Evolutionary conservation across 352 stramenopile genomes (phyloP), one percentile per base, ranked within the genome.

Genomic region (Pythium dissotocum): DNA sequence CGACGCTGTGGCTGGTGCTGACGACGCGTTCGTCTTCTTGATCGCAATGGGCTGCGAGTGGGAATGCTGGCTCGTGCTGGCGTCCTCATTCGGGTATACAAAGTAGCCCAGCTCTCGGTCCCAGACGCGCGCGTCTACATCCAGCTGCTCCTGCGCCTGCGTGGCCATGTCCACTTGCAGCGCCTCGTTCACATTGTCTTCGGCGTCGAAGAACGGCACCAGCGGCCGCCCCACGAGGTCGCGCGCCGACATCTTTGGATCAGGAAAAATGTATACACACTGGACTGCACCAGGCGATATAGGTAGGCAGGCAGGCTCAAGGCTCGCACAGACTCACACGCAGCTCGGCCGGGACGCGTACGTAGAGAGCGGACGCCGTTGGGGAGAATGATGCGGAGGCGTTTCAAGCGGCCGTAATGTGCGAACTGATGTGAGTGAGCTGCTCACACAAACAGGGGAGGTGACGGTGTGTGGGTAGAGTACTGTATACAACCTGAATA

Each of bases 91-190:
- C 14, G 86, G 86, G 71, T 94, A 94, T 70, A 90, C 86, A 56
- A 94, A 94, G 63, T 94, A 94, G 30, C 86, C 86, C 24, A 92
- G 80, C 26, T 88, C 75, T 58, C 87, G 87, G 71, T 94, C 86
- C 86, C 86, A 94, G 3, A 94, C 86, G 21, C 86, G 86, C n/a
- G 86, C 86, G 57, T 94, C 86, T 28, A 94, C 75, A 56, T 94
- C 84, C 46, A 93, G 79, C 24, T 79, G 69, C 38, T 93, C 84
- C 49, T 76, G 72, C 58, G 75, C 75, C 32, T 76, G 61, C 54
- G 75, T 59, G 46, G 71, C 69, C 30, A 74, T 70, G 61, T 78
- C 74, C 4, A 85, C 44, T 10, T 75, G 38, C 26, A 94, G 76
- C 46, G 78, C 55, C 53, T 82, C 75, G 71, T 94, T 94, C 40